A percentile compares a stretch with the other conserved stretches of the same genome.
phyloP scores from a whole-genome alignment of 805 yeast genomes.

The Metschnikowia cerradonensis region DNA sequence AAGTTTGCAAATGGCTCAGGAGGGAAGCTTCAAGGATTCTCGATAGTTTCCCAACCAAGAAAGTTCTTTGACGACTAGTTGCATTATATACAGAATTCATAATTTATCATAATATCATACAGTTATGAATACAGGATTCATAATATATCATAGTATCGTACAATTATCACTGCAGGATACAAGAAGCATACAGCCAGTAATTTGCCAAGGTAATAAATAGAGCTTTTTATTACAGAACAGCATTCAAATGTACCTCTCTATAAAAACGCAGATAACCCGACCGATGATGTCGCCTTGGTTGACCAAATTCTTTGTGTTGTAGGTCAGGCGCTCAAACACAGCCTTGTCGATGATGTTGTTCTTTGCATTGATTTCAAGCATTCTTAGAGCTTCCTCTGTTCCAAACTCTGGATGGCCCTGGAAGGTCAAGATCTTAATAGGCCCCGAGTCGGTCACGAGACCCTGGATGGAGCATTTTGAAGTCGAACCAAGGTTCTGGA shows the following conservation, averaged over 20 bases:
- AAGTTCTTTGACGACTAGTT: constrained; percentile 14
- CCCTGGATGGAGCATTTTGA: constrained; percentile 64
- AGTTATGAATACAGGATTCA: too few species aligned
- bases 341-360: constrained; percentile 21
- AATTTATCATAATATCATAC: too few species aligned
- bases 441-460: constrained; percentile 42
- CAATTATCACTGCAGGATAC: too few species aligned
- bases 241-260: constrained; percentile 13
- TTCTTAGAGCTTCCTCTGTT: constrained; percentile 26
- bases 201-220: neutral
- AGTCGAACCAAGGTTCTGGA: constrained; percentile 48
- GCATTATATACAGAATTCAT: neutral
- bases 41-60: constrained; percentile 33
- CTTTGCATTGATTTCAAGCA: constrained; percentile 20
- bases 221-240: neutral
- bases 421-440: constrained; percentile 53
- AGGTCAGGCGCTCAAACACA: constrained; percentile 25
- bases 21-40: constrained; percentile 38
- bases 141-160: too few species aligned
- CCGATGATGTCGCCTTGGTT: constrained; percentile 42
- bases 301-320: constrained; percentile 26
- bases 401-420: constrained; percentile 91
- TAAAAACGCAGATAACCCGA: constrained; percentile 32
- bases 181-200: neutral
- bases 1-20: constrained; percentile 19